phyloP scores from a whole-genome alignment of 768 basidiomycete genomes.

The Agrocybe praecox region DNA sequence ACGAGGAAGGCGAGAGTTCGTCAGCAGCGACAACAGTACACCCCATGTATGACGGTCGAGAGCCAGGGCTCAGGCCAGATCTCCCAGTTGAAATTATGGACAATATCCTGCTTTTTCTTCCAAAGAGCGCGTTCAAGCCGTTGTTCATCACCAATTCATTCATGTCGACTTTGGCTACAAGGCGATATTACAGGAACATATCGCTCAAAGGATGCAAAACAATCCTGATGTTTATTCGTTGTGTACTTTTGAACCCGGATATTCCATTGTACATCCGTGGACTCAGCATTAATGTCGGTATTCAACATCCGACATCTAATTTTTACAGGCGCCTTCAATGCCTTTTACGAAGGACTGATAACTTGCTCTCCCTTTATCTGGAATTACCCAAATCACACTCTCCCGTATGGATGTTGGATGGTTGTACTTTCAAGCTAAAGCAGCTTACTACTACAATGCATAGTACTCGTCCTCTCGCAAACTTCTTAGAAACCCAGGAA shows the following conservation, averaged over 20 bases:
- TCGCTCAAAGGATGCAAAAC: constrained; percentile 28
- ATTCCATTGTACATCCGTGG: constrained; percentile 43
- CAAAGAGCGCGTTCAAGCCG: constrained; percentile 19
- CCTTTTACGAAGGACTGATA: constrained; percentile 38
- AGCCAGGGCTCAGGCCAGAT: constrained; percentile 11
- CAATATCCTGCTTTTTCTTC: constrained; percentile 24
- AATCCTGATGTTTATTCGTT: constrained; percentile 38
- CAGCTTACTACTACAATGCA: constrained; percentile 57
- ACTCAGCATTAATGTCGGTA: constrained; percentile 47
- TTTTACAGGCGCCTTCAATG: constrained; percentile 52
- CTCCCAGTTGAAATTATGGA: constrained; percentile 38
- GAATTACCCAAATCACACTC: constrained; percentile 47
- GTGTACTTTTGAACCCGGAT: constrained; percentile 37
- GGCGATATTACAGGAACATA: constrained; percentile 36
- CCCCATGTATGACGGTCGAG: background rate
- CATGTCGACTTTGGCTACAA: constrained; percentile 27
- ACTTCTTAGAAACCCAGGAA: constrained; percentile 54
- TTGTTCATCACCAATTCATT: constrained; percentile 25
- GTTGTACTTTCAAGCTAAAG: constrained; percentile 45
- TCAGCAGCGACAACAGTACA: background rate
- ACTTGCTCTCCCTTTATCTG: constrained; percentile 46
- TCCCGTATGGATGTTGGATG: constrained; percentile 52
- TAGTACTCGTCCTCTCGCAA: constrained; percentile 47
- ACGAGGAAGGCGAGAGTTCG: background rate
- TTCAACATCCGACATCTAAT: constrained; percentile 42